phyloP scores from a whole-genome alignment of 2,329 filamentous ascomycete species.

The Neophaeococcomyces mojaviensis region DNA sequence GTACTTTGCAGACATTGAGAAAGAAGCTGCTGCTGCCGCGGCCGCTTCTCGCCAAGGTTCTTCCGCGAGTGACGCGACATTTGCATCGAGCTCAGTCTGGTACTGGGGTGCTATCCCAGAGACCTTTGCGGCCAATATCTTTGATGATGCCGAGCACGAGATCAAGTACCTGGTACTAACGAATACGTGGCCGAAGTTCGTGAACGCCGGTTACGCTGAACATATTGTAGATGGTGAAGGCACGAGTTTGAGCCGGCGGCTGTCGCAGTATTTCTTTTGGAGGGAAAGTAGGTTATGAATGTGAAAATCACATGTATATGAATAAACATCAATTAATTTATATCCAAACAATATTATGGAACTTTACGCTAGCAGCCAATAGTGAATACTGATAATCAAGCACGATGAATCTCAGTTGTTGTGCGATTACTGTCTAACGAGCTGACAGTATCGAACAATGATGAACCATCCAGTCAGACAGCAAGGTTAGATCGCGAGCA shows the following conservation, averaged over 20 bases:
- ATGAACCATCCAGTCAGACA: too few relatives aligned
- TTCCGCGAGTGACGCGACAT: conserved; percentile 1
- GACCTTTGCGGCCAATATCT: conserved; percentile 43
- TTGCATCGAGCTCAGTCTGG: background rate
- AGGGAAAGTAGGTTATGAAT: too few relatives aligned
- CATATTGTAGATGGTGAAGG: background rate
- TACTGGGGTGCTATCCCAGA: conserved; percentile 4
- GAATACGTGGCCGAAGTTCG: conserved; percentile 57
- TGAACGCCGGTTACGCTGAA: conserved; percentile 22
- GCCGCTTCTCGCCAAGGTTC: conserved; percentile 6
- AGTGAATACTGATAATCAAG: too few relatives aligned
- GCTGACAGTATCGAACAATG: too few relatives aligned
- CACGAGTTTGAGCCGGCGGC: background rate
- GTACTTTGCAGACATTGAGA: too few relatives aligned
- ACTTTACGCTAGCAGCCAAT: too few relatives aligned
- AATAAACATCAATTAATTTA: too few relatives aligned
- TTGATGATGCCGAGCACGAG: conserved; percentile 47
- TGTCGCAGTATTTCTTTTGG: background rate
- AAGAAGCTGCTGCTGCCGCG: background rate
- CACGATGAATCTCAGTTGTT: too few relatives aligned
- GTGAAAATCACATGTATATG: too few relatives aligned
- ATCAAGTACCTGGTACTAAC: conserved; percentile 57
- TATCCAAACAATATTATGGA: too few relatives aligned
- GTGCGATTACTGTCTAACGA: too few relatives aligned
- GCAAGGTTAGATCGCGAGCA: too few relatives aligned